These are phyloP conservation scores for Trypanosoma mega DNA, from an alignment of 208 protist species.

Conservation along the genomic window DNA sequence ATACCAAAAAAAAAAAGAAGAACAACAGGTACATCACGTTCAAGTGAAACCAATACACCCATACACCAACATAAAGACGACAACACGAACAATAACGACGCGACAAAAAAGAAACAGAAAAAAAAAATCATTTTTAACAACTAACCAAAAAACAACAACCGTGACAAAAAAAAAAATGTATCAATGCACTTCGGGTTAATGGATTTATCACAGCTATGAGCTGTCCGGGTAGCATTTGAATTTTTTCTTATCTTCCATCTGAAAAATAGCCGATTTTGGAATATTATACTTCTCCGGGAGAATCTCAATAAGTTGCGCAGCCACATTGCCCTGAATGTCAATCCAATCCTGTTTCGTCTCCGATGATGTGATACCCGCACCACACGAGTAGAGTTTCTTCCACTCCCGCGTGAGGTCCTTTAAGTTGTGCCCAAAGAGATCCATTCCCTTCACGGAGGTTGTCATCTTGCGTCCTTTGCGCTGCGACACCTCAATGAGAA, in stretches of 20 bases:
- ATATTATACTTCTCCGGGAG: constrained; percentile 76
- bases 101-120: too few relatives aligned
- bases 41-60: background rate
- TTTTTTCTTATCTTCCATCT: constrained; percentile 80
- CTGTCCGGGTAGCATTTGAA: constrained; percentile 26
- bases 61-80: too few relatives aligned
- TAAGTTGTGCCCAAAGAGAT: constrained; percentile 85
- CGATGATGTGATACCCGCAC: constrained; percentile 64
- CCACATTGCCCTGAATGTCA: constrained; percentile 82
- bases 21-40: constrained; percentile 7
- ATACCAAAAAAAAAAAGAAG: background rate
- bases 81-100: too few relatives aligned
- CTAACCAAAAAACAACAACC: constrained; percentile 4
- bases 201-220: background rate
- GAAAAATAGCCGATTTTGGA: constrained; percentile 67
- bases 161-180: background rate
- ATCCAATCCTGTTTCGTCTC: constrained; percentile 73
- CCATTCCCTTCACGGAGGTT: constrained; percentile 80
- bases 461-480: constrained; percentile 61
- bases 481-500: constrained; percentile 64
- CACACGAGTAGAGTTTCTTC: constrained; percentile 84
- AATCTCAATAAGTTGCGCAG: constrained; percentile 63
- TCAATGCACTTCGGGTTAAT: constrained; percentile 11
- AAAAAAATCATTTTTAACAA: too few relatives aligned
- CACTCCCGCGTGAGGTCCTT: constrained; percentile 82